These are phyloP conservation scores for Globisporangium spiculum DNA, from an alignment of 352 stramenopile species.

Conservation along the genomic window DNA sequence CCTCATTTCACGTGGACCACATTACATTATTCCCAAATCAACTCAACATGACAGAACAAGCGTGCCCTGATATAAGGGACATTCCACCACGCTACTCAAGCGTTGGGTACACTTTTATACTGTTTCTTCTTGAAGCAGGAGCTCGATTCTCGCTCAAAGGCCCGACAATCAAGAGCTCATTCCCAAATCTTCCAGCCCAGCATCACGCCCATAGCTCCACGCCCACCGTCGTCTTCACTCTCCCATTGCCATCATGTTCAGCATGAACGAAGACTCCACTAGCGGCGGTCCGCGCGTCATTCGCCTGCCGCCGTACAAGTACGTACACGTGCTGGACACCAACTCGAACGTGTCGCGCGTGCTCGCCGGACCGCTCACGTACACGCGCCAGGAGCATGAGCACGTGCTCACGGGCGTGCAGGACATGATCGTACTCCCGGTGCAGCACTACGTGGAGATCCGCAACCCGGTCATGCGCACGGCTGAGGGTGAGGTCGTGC, in stretches of 20 bases:
- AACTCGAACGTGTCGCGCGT: constrained; percentile 84
- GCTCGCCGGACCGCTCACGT: constrained; percentile 70
- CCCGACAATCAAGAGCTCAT: constrained; percentile 5
- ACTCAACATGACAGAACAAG: not conserved
- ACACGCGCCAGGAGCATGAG: constrained; percentile 80
- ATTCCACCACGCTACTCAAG: constrained; percentile 7
- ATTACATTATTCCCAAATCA: not conserved
- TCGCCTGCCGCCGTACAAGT: constrained; percentile 77
- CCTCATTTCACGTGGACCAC: not conserved
- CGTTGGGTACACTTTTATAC: constrained; percentile 5
- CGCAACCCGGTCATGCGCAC: constrained; percentile 60
- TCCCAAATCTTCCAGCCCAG: constrained; percentile 9
- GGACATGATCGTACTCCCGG: constrained; percentile 77
- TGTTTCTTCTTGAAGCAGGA: not conserved
- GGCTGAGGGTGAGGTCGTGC: constrained; percentile 45
- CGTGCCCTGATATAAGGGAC: not conserved
- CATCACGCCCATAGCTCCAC: not conserved
- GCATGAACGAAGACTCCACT: constrained; percentile 20
- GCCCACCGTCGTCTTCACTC: not conserved
- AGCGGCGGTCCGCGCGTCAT: constrained; percentile 64
- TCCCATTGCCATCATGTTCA: not conserved
- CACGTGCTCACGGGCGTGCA: constrained; percentile 55
- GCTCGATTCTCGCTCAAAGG: not conserved
- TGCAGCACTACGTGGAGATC: constrained; percentile 78
- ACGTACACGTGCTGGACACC: constrained; percentile 81